These are phyloP conservation scores for Phytomonas sp. DNA, from an alignment of 208 protist genomes.

Conservation along the genomic window DNA sequence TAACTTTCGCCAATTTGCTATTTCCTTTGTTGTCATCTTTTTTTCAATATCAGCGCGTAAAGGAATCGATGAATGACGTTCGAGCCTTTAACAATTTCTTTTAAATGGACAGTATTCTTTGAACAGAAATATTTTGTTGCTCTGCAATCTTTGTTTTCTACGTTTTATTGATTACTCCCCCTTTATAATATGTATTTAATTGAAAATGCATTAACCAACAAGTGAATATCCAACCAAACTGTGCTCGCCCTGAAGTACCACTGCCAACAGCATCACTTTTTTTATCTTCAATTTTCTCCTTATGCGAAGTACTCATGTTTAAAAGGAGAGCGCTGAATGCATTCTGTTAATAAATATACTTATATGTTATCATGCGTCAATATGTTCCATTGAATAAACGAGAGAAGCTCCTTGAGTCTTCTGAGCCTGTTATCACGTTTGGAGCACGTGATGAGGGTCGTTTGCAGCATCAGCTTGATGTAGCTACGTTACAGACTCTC, in stretches of 20 bases:
- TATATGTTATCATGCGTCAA: neutral
- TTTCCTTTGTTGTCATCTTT: no score
- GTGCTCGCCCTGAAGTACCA: neutral
- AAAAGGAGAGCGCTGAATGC: neutral
- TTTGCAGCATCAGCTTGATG: conserved; percentile 2
- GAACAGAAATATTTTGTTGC: neutral
- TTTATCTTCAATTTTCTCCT: neutral
- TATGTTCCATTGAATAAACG: neutral
- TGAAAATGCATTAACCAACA: neutral
- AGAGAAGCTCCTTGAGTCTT: conserved; percentile 1
- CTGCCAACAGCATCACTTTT: neutral
- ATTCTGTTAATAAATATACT: neutral
- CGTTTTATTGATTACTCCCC: neutral
- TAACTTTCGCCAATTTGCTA: no score
- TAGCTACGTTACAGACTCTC: neutral
- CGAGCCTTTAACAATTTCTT: no score
- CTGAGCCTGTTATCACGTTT: conserved; percentile 4
- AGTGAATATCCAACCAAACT: neutral
- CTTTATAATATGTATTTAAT: neutral
- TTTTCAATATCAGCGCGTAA: no score
- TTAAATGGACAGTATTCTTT: neutral
- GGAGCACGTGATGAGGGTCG: conserved; percentile 1
- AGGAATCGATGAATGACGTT: neutral
- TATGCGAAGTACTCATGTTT: neutral
- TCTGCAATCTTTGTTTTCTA: neutral